phyloP scores from a whole-genome alignment of 306 rosid species.

The Urtica urens region DNA sequence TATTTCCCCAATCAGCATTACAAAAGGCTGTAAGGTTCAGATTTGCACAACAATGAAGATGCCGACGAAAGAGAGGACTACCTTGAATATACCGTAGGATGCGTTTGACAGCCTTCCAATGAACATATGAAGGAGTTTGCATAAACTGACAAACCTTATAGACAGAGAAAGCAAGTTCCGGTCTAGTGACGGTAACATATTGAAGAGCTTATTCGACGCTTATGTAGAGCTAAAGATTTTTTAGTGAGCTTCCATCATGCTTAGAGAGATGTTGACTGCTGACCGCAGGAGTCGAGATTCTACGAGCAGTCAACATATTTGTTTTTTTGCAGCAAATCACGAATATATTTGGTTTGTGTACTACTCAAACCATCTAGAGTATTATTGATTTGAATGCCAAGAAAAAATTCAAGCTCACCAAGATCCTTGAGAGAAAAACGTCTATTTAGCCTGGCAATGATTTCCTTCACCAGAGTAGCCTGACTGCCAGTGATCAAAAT shows the following conservation, averaged over 20 bases:
- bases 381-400: neutral
- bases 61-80: constrained; percentile 1
- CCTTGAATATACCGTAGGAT: neutral
- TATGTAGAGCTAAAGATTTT: neutral
- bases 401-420: neutral
- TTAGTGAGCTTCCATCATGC: neutral
- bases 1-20: neutral
- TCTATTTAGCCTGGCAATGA: neutral
- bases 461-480: neutral
- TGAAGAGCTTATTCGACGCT: neutral
- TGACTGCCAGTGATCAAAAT: neutral
- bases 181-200: neutral
- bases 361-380: neutral
- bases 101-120: neutral
- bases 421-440: neutral
- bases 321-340: neutral
- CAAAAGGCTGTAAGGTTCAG: neutral
- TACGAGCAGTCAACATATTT: neutral
- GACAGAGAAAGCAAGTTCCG: neutral
- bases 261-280: neutral
- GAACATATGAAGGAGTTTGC: neutral
- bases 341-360: neutral
- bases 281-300: neutral
- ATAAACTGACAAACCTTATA: neutral
- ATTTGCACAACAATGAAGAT: neutral